Conservation (phyloP, 108 stramenopile species). For the Schizochytrium sp. region DNA sequence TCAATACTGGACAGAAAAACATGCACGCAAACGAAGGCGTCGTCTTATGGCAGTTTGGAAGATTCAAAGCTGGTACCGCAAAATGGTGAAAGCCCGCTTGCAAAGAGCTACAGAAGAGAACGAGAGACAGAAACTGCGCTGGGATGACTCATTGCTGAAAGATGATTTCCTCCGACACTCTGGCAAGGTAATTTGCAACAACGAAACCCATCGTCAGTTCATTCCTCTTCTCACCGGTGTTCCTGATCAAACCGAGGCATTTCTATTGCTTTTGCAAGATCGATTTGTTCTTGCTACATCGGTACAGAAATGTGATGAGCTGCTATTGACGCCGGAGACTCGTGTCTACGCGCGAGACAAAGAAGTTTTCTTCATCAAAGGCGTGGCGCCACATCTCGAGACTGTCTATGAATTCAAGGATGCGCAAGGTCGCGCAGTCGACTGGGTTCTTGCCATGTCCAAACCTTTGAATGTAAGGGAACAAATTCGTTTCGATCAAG, state of each 20-base stretch:
- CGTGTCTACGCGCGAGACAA: slow-evolving; percentile 33
- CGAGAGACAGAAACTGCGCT: slow-evolving; percentile 1
- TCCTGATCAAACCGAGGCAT: background rate
- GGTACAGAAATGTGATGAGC: background rate
- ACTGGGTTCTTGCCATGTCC: background rate
- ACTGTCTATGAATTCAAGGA: background rate
- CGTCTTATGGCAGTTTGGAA: background rate
- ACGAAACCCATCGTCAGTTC: background rate
- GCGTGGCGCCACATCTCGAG: background rate
- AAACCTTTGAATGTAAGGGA: background rate
- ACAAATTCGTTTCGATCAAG: background rate
- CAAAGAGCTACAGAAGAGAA: background rate
- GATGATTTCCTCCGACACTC: slow-evolving; percentile 4
- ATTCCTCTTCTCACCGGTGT: background rate
- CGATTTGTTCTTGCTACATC: slow-evolving; percentile 3
- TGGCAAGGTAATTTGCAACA: background rate
- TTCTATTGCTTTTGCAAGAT: background rate
- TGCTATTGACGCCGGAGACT: slow-evolving; percentile 5
- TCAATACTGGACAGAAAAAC: background rate
- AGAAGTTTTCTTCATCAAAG: background rate
- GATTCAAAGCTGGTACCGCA: background rate
- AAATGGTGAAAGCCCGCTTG: background rate
- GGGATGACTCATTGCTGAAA: background rate
- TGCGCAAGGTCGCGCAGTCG: background rate
- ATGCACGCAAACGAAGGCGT: background rate